phyloP scores from a whole-genome alignment of 495 filamentous ascomycete species.

The Jackrogersella multiformis region DNA sequence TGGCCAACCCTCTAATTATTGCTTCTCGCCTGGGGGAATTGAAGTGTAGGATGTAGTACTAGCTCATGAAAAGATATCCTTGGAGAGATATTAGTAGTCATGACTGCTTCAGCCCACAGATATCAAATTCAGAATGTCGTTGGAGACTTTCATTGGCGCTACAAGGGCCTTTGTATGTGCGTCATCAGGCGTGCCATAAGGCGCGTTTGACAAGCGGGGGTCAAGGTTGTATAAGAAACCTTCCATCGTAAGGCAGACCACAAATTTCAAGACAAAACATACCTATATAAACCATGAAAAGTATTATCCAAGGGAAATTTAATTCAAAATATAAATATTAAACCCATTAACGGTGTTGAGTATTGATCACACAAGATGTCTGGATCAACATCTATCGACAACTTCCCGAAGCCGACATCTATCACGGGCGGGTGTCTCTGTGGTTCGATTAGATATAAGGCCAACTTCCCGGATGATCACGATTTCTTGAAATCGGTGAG shows the following conservation, averaged over 20 bases:
- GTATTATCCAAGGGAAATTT: background rate
- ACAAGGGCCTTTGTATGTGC: background rate
- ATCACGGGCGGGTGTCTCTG: conserved; percentile 56
- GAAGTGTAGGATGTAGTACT: too few relatives aligned
- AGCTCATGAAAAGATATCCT: too few relatives aligned
- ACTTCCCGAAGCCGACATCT: conserved; percentile 46
- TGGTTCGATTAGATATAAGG: conserved; percentile 47
- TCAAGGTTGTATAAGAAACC: conserved; percentile 3
- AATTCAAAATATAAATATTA: background rate
- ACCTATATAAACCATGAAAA: background rate
- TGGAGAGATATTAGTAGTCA: too few relatives aligned
- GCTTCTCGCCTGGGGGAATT: too few relatives aligned
- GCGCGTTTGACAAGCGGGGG: conserved; percentile 42
- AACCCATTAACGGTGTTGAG: background rate
- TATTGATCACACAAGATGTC: conserved; percentile 17
- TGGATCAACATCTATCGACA: conserved; percentile 2
- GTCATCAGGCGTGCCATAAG: conserved; percentile 20
- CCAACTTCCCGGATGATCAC: conserved; percentile 48
- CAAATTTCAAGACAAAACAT: background rate
- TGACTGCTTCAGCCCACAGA: too few relatives aligned
- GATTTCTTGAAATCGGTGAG: conserved; percentile 48
- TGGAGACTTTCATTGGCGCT: background rate
- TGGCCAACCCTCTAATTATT: too few relatives aligned
- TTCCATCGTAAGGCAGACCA: background rate
- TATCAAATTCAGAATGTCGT: too few relatives aligned